Evolutionary conservation across 768 basidiomycete species (phyloP), one percentile per base, ranked within the genome.

Genomic region (Pleurotus platypus): DNA sequence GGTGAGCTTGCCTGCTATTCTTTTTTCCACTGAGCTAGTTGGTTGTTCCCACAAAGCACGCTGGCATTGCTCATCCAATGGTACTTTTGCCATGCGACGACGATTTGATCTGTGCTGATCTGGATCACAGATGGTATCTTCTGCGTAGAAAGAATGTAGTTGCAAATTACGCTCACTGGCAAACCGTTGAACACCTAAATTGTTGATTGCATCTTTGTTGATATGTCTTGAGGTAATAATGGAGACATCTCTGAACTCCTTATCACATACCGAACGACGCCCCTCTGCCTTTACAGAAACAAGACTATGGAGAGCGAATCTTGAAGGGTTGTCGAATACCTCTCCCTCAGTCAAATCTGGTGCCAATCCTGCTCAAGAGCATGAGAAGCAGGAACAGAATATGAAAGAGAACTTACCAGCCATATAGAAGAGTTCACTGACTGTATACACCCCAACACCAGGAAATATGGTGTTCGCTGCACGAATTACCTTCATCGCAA

Each of bases 181-280:
- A 69, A 75, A 79, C 12, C 67, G 58, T 13, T 54, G 8, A 16
- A 55, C 42, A 4, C 72, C 72, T 0, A 71, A 8, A 6, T 61
- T 16, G 62, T 79, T 79, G 0, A 76, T 67, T 56, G 63, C 58
- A 61, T 78, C 76, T 57, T 73, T 71, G 30, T 72, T 64, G 9
- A 62, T 35, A 66, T 76, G 77, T 15, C 60, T 58, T 5, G 67
- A 63, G 2, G 73, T 76, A 24, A 80, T 78, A 11, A 78, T 64
- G 4, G 75, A 69, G 1, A 73, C 63, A 64, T 73, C 58, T 26
- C 67, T 35, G 54, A 75, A 78, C 12, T 24, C n/a, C 38, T 59
- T 30, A 26, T 55, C 51, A 35, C 49, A 46, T 13, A 72, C 39
- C 22, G 16, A 54, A 9, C 58, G 51, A n/a, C 38, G 13, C 12